Evolutionary conservation across 2,329 filamentous ascomycete species (phyloP), one percentile per base, ranked within the genome.

Genomic region (Venturia nashicola): DNA sequence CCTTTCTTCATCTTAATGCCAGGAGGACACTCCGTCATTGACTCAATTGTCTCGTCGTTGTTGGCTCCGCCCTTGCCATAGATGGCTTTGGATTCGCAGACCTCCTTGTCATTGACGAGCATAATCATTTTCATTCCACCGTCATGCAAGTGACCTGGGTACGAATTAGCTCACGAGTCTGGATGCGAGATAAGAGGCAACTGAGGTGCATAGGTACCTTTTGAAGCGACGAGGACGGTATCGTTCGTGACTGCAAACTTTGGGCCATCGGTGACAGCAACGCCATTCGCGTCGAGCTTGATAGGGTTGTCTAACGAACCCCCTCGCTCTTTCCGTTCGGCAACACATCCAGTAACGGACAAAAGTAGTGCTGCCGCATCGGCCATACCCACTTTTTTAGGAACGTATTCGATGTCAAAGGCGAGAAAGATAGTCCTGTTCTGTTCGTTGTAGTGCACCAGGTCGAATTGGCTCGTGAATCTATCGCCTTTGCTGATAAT

Each of bases 101-200:
- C 23, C 23, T 62, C 42, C n/a, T 62, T 62, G 5, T 51, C 61
- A 18, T 62, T 62, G 43, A n/a, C 39, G 34, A 34, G 16, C 61
- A 64, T 7, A 16, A 39, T 20, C 61, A 65, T 65, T 23, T 16
- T 4, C 20, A 1, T 27, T 14, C 63, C 63, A 3, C 60, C 63
- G 20, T 39, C 60, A 32, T 65, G 63, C 18, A 65, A 5, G 14
- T 64, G 63, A 14, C 63, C 61, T 16, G 27, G 36, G 11, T 11
- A 11, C 5, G 44, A 48, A 18, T 20, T 48, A 20, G 18, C 8
- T 1, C 20, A 48, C 18, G 8, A 1, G 44, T 8, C 20, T 14
- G 44, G 8, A 11, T n/a, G 44, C 8, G 16, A 18, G 44, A 12
- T 16, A 34, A 36, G 54, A 20, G 57, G 18, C 14, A 16, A 20